Base-by-base conservation (phyloP, 441 rosid genomes). In the Gossypium aridum region DNA sequence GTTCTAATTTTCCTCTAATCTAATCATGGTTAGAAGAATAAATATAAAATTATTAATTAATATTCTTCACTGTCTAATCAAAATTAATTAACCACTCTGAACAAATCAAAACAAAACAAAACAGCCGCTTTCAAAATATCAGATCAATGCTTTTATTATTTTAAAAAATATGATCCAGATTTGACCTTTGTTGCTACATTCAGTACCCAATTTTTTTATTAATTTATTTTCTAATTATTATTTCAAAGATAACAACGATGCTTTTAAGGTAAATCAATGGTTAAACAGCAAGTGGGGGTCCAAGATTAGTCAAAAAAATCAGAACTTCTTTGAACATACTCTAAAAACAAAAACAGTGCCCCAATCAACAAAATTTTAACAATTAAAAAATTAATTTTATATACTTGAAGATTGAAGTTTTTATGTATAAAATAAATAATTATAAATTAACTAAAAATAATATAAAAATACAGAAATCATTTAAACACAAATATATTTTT, bases 1-100 rank as follows among this genome's bases (percentile, higher is more conserved):
- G 7, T 31, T 31, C 8, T 13, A 47, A 10, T 69, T 69, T 28
- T 47, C 60, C 3, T 28, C 49, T 43, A 7, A 26, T n/a, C 61
- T 16, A 70, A 70, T 70, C 62, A 70, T 53, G 26, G 39, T 69
- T 69, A 2, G 43, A 69, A n/a, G 2, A 47, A 69, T 7, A 69
- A 3, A 69, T 26, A 51, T 31, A 31, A 54, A n/a, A 47, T 45
- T 63, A 16, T n/a, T 16, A 54, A 5, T 7, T 14, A 64, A 43
- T 39, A 16, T 17, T 19, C 54, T 37, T 19, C 22, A 12, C 54
- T 12, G 6, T 39, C 55, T 20, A 43, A 20, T 43, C 70, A 31
- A 23, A 49, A 54, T 70, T 53, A 31, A 31, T 5, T 31, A 31
- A 31, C 37, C 1, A 31, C 7, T 31, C 37, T 4, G 1, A 31